Evolutionary conservation across 2,329 filamentous ascomycete species (phyloP).

Genomic region (Lecanicillium sp.): DNA sequence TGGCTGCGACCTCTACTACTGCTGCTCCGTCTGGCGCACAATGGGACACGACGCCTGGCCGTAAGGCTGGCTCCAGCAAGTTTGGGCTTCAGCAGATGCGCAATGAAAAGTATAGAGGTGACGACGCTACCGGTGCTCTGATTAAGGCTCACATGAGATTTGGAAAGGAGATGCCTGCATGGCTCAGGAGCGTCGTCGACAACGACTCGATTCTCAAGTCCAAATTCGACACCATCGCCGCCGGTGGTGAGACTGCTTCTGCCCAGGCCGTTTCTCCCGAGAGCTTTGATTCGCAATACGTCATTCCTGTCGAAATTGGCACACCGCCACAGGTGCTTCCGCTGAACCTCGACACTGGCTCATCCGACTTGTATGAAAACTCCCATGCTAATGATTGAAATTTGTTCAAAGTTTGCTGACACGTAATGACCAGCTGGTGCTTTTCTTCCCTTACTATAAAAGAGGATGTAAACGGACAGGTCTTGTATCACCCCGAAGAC

Average conservation of each 20-base stretch:
- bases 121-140: conserved; percentile 21
- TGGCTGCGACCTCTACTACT: too few species aligned
- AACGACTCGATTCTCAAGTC: conserved; percentile 15
- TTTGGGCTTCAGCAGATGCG: conserved; percentile 23
- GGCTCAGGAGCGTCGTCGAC: conserved; percentile 16
- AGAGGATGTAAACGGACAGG: conserved; percentile 40
- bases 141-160: conserved; percentile 29
- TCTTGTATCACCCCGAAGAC: conserved; percentile 43
- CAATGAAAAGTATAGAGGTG: conserved; percentile 25
- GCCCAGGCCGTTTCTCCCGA: conserved; percentile 17
- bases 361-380: conserved; percentile 37
- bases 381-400: background rate
- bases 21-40: too few species aligned
- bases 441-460: conserved; percentile 51
- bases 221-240: conserved; percentile 12
- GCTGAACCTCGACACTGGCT: conserved; percentile 61
- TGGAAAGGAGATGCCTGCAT: conserved; percentile 19
- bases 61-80: background rate
- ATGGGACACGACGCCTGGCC: too few species aligned
- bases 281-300: conserved; percentile 45
- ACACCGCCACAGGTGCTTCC: conserved; percentile 46
- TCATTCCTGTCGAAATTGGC: conserved; percentile 56
- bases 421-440: conserved; percentile 54
- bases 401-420: conserved; percentile 9
- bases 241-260: conserved; percentile 3